These are phyloP conservation scores for Chytridium lagenaria DNA, from an alignment of 371 early-diverging fungal species.

Conservation along the genomic window DNA sequence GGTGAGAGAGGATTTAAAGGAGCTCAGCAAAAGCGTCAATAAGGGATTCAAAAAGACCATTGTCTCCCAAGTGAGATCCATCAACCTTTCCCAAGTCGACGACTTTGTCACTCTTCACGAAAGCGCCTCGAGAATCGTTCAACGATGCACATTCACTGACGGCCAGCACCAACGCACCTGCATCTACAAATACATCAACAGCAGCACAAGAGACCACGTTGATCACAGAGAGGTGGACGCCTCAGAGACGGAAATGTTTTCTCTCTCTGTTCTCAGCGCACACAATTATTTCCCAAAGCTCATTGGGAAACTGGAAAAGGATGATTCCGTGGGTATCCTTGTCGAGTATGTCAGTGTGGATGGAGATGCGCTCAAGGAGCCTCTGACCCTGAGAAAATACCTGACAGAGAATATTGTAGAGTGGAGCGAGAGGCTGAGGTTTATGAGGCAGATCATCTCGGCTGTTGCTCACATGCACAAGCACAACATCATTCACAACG, in stretches of 20 bases:
- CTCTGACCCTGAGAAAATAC: conserved; percentile 17
- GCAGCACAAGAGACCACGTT: neutral
- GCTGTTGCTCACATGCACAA: conserved; percentile 16
- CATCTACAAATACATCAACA: conserved; percentile 22
- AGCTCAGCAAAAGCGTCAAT: neutral
- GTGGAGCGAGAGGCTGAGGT: conserved; percentile 15
- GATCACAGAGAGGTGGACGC: neutral
- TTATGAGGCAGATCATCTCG: conserved; percentile 6
- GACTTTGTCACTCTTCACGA: neutral
- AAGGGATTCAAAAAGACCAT: neutral
- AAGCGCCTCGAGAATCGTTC: neutral
- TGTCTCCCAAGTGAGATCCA: neutral
- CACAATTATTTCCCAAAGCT: conserved; percentile 12
- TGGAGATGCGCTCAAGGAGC: neutral
- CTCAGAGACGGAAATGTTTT: neutral
- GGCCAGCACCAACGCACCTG: neutral
- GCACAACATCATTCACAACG: conserved; percentile 12
- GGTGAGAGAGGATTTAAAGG: neutral
- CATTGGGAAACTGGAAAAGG: neutral
- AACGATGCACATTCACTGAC: neutral
- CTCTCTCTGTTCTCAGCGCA: neutral
- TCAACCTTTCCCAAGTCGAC: neutral
- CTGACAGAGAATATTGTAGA: conserved; percentile 11
- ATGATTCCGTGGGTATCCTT: conserved; percentile 6
- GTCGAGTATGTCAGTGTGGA: conserved; percentile 7